Base-by-base conservation (phyloP, 805 yeast genomes). In the Aciculoconidium aculeatum region DNA sequence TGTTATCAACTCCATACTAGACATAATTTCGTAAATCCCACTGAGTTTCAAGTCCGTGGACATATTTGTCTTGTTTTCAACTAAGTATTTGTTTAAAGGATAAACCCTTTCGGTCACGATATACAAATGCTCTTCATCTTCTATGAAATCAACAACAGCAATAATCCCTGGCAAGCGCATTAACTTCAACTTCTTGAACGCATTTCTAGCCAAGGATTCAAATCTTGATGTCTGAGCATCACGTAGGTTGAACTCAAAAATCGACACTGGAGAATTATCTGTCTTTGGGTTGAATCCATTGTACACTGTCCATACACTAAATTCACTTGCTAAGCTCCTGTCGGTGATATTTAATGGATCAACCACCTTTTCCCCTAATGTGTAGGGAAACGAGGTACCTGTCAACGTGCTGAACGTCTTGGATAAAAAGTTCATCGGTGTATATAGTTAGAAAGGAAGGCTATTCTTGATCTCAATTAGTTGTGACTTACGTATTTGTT, bases 341-440 rank as follows among this genome's bases (percentile, higher is more conserved):
- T 36, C 26, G 3, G 32, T 19, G 4, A 37, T 20, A n/a, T 35
- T 11, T 6, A 31, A 23, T 9, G 62, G 52, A 24, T 52, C 55
- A 9, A 63, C 51, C 12, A 60, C 40, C 43, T 65, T 58, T 11
- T 70, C 72, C 19, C 71, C 72, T 36, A 76, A 49, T 3, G 62
- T 63, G 45, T 77, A 78, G 0, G 86, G 85, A 17, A 79, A 71
- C 2, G 76, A 58, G 2, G 55, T 46, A 3, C 80, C 78, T 7
- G 82, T 71, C 13, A 77, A 51, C 3, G 75, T 61, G 25, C 72
- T 71, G 15, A 79, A 55, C 1, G 87, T 72, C 36, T 71, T 76
- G 2, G 83, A 55, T n/a, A 80, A 58, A 44, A 80, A 81, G 55
- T 80, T 79, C 88, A 80, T 80, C n/a, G n/a, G n/a, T n/a, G n/a